phyloP scores from a whole-genome alignment of 1,284 basidiomycete genomes.

The Ustilago loliicola region DNA sequence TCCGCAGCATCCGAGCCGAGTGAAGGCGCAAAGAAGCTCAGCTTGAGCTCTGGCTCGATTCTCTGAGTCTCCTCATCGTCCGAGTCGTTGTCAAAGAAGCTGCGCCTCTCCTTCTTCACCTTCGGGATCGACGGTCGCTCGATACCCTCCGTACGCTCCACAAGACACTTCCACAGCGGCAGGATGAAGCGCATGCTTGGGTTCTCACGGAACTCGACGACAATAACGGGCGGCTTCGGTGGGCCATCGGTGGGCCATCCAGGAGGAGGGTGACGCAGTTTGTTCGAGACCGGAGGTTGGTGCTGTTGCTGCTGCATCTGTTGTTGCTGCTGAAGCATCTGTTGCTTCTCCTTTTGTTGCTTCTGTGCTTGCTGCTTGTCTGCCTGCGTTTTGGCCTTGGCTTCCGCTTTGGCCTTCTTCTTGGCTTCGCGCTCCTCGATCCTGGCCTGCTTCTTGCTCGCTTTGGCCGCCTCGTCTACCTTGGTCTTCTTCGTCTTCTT shows the following conservation, averaged over 20 bases:
- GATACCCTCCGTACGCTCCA: conserved; percentile 58
- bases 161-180: conserved; percentile 63
- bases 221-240: conserved; percentile 63
- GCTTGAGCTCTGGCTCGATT: conserved; percentile 49
- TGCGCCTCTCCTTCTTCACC: conserved; percentile 51
- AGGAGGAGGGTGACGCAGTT: conserved; percentile 51
- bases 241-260: conserved; percentile 55
- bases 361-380: conserved; percentile 40
- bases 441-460: conserved; percentile 55
- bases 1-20: conserved; percentile 62
- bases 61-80: conserved; percentile 49
- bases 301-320: conserved; percentile 28
- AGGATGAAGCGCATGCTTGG: conserved; percentile 65
- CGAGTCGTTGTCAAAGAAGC: conserved; percentile 55
- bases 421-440: conserved; percentile 55
- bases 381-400: conserved; percentile 44
- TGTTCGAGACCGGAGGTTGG: conserved; percentile 27
- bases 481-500: conserved; percentile 56
- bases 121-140: conserved; percentile 47
- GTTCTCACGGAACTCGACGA: conserved; percentile 69
- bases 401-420: conserved; percentile 55
- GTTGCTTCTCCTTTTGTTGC: conserved; percentile 48
- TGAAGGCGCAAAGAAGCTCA: conserved; percentile 62
- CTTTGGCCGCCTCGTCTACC: conserved; percentile 44
- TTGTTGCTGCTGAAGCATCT: conserved; percentile 30